A percentile compares a stretch with the other conserved stretches of the same genome.
phyloP scores from a whole-genome alignment of 768 basidiomycete species.

The Clavulina sp. region DNA sequence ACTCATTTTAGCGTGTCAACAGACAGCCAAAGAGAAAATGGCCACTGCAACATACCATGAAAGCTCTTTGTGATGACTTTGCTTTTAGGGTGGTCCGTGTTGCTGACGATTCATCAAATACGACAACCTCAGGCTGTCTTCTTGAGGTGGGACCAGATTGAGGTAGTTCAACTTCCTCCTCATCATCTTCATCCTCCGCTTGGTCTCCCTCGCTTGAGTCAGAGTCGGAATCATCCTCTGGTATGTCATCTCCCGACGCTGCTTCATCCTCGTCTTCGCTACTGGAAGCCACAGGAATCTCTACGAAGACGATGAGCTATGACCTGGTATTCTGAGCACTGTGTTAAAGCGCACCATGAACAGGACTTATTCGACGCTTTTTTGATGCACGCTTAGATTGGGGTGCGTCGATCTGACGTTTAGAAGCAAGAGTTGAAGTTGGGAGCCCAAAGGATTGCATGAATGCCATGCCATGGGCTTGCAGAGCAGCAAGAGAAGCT shows the following conservation, averaged over 20 bases:
- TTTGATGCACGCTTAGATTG: no score
- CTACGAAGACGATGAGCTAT: no score
- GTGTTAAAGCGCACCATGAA: no score
- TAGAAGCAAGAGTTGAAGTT: no score
- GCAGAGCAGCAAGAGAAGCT: constrained; percentile 23
- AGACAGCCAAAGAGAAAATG: not conserved
- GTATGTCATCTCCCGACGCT: not conserved
- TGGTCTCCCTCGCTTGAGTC: not conserved
- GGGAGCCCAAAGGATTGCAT: constrained; percentile 24
- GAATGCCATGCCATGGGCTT: constrained; percentile 32
- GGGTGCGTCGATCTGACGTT: no score
- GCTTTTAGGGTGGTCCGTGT: constrained; percentile 1
- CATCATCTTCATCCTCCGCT: constrained; percentile 13
- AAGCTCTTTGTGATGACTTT: constrained; percentile 36
- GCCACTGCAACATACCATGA: constrained; percentile 40
- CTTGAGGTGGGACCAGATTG: not conserved
- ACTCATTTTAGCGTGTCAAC: not conserved
- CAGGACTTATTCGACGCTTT: no score
- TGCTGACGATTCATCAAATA: not conserved
- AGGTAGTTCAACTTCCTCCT: constrained; percentile 9
- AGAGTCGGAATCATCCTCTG: constrained; percentile 3
- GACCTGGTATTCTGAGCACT: no score
- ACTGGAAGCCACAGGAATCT: no score
- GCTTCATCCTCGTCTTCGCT: constrained; percentile 4
- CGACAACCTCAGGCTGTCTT: not conserved